Conservation (phyloP, 2,329 filamentous ascomycete genomes). For the Fusarium albidum region DNA sequence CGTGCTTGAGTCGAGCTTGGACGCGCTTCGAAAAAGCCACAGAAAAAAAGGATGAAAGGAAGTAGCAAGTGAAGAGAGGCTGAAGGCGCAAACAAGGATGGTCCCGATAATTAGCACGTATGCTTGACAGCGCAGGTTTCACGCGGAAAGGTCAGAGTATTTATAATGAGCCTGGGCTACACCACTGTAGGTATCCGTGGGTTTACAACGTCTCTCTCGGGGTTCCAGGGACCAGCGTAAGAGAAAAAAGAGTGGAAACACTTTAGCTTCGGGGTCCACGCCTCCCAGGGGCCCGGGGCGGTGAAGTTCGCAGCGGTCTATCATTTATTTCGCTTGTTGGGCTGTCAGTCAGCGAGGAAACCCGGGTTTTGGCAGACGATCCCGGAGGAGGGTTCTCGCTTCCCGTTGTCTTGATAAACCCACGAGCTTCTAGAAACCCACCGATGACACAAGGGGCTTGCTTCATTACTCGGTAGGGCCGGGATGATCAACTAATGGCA, state of each 20-base stretch:
- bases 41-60: slow-evolving; percentile 5
- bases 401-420: slow-evolving; percentile 1
- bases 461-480: slow-evolving; percentile 24
- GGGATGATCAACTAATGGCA: slow-evolving; percentile 16
- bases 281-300: slow-evolving; percentile 24
- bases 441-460: slow-evolving; percentile 24
- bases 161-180: slow-evolving; percentile 25
- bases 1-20: background rate
- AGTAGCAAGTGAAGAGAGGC: slow-evolving; percentile 5
- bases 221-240: slow-evolving; percentile 5
- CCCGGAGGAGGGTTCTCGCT: background rate
- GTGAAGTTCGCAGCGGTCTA: slow-evolving; percentile 15
- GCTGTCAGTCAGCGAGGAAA: slow-evolving; percentile 8
- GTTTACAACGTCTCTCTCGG: slow-evolving; percentile 17
- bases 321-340: slow-evolving; percentile 17
- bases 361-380: slow-evolving; percentile 5
- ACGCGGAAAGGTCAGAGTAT: slow-evolving; percentile 5
- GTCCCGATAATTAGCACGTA: background rate
- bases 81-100: slow-evolving; percentile 1
- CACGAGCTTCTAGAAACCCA: slow-evolving; percentile 26
- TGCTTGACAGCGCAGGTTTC: background rate
- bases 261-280: slow-evolving; percentile 36
- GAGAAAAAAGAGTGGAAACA: slow-evolving; percentile 22
- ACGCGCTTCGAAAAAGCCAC: slow-evolving; percentile 4
- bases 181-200: too few relatives aligned